Conservation (phyloP, 2,329 filamentous ascomycete genomes). For the Thyridium curvatum region DNA sequence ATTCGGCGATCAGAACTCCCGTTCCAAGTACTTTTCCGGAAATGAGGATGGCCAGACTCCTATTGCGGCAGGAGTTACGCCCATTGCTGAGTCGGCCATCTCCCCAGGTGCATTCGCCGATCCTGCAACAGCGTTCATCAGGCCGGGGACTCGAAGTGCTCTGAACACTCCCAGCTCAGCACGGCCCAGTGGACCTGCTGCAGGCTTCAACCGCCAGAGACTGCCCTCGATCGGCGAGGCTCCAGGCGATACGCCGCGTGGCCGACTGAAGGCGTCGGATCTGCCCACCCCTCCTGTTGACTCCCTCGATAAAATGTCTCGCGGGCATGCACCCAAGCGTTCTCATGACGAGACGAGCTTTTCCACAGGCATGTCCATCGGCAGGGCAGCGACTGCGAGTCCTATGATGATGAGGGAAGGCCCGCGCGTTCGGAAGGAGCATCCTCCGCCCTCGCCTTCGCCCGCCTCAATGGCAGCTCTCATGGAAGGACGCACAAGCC, state of each 20-base stretch:
- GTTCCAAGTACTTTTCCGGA: slow-evolving; percentile 57
- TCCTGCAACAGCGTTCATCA: slow-evolving; percentile 59
- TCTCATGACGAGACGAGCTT: slow-evolving; percentile 27
- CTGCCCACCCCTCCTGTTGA: slow-evolving; percentile 17
- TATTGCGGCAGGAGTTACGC: slow-evolving; percentile 76
- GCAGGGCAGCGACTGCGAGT: slow-evolving; percentile 61
- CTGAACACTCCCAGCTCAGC: slow-evolving; percentile 66
- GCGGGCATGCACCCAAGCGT: slow-evolving; percentile 25
- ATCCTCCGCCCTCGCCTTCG: slow-evolving; percentile 61
- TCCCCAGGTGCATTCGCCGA: slow-evolving; percentile 65
- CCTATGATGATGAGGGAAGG: slow-evolving; percentile 55
- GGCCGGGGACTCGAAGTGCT: slow-evolving; percentile 60
- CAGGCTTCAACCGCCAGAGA: slow-evolving; percentile 55
- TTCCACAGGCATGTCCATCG: slow-evolving; percentile 26
- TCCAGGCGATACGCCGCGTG: slow-evolving; percentile 27
- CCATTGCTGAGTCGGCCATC: slow-evolving; percentile 73
- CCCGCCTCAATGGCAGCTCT: slow-evolving; percentile 56
- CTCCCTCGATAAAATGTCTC: slow-evolving; percentile 9
- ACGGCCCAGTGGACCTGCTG: slow-evolving; percentile 48
- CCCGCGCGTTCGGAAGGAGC: slow-evolving; percentile 35
- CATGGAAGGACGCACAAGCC: slow-evolving; percentile 52
- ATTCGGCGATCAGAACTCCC: slow-evolving; percentile 60
- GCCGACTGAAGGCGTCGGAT: slow-evolving; percentile 17
- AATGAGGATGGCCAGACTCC: slow-evolving; percentile 62
- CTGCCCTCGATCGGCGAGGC: slow-evolving; percentile 74